phyloP scores from a whole-genome alignment of 305 asterid genomes.

The Solanum hybrid region DNA sequence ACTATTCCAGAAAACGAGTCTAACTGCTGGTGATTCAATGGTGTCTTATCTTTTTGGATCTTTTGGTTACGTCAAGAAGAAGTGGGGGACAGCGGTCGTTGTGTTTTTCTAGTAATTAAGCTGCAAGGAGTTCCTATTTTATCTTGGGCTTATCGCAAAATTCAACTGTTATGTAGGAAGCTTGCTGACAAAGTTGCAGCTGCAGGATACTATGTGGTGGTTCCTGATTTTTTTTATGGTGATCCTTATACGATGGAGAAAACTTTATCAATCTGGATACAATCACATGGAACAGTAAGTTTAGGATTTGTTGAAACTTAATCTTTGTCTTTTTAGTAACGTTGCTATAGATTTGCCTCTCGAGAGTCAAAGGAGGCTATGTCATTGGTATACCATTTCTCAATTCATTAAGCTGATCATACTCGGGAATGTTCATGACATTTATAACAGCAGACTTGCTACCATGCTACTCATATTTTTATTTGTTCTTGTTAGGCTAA shows the following conservation, averaged over 20 bases:
- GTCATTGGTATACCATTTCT: neutral
- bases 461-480: neutral
- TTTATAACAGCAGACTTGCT: neutral
- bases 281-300: conserved; percentile 31
- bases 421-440: neutral
- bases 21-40: neutral
- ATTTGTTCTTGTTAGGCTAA: conserved; percentile 9
- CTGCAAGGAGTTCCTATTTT: neutral
- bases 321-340: neutral
- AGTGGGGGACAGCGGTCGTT: neutral
- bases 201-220: conserved; percentile 21
- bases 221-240: conserved; percentile 24
- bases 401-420: neutral
- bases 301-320: neutral
- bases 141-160: neutral
- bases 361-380: neutral
- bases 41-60: neutral
- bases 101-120: neutral
- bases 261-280: conserved; percentile 26
- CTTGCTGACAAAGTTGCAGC: conserved; percentile 22
- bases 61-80: neutral
- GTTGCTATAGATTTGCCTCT: neutral
- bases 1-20: neutral
- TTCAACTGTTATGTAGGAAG: conserved; percentile 9
- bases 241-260: conserved; percentile 6